Conservation (phyloP, 441 rosid species). For the Erodium texanum region DNA sequence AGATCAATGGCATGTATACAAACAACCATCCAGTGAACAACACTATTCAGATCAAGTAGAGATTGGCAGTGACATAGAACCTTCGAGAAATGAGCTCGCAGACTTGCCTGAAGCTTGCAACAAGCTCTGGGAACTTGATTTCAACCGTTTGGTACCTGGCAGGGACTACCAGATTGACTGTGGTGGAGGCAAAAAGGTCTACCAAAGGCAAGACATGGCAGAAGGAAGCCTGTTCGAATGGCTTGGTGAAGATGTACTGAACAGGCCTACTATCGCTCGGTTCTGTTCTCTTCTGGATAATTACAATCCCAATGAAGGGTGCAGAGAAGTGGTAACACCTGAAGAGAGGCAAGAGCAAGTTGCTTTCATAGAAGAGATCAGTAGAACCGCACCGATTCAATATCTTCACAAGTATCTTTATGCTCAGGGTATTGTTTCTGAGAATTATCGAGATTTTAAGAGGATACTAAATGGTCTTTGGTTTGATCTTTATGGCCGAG, state of each 20-base stretch:
- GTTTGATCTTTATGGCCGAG: conserved; percentile 80
- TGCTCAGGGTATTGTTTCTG: conserved; percentile 47
- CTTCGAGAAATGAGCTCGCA: conserved; percentile 61
- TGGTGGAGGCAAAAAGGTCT: conserved; percentile 84
- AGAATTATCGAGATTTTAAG: conserved; percentile 57
- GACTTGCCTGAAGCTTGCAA: conserved; percentile 73
- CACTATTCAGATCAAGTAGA: conserved; percentile 51
- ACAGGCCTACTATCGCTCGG: conserved; percentile 67
- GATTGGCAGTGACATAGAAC: conserved; percentile 31
- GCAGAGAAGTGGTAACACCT: conserved; percentile 67
- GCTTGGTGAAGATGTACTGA: conserved; percentile 53
- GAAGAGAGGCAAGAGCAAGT: conserved; percentile 87
- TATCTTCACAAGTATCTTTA: conserved; percentile 70
- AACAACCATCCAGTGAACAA: conserved; percentile 62
- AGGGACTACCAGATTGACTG: conserved; percentile 79
- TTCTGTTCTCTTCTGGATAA: conserved; percentile 89
- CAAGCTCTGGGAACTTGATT: conserved; percentile 85
- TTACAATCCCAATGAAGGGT: conserved; percentile 69
- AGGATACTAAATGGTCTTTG: conserved; percentile 55
- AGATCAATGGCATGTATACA: conserved; percentile 72
- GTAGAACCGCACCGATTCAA: conserved; percentile 76
- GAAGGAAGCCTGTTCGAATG: conserved; percentile 58
- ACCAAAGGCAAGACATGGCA: conserved; percentile 64
- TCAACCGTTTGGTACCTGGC: conserved; percentile 67
- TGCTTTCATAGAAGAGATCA: conserved; percentile 86